Evolutionary conservation across 495 filamentous ascomycete species (phyloP).

Genomic region (Penicillium roqueforti): DNA sequence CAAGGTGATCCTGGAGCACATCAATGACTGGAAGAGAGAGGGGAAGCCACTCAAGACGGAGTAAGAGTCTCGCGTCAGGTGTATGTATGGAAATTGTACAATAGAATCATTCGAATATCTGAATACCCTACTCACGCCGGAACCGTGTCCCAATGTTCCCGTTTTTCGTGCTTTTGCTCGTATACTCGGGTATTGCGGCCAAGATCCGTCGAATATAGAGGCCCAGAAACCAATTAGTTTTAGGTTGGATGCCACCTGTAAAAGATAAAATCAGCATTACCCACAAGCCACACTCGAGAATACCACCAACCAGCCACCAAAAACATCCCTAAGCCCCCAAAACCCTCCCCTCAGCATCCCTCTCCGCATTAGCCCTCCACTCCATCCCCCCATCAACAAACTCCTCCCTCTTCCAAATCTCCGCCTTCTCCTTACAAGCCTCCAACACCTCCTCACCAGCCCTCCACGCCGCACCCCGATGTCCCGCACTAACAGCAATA

Average conservation of each 20-base stretch:
- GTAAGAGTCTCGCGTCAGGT: slow-evolving; percentile 16
- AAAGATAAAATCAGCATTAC: background rate
- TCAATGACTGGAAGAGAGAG: slow-evolving; percentile 79
- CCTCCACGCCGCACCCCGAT: slow-evolving; percentile 84
- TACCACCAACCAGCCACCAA: background rate
- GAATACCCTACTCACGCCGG: slow-evolving; percentile 29
- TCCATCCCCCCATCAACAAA: slow-evolving; percentile 77
- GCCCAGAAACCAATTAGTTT: too few species aligned
- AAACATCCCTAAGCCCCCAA: background rate
- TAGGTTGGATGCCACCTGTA: background rate
- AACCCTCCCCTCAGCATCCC: slow-evolving; percentile 45
- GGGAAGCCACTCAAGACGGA: slow-evolving; percentile 42
- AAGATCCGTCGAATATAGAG: background rate
- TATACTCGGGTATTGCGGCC: background rate
- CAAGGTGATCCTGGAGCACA: slow-evolving; percentile 77
- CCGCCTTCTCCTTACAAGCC: slow-evolving; percentile 74
- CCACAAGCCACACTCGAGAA: background rate
- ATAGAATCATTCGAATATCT: slow-evolving; percentile 21
- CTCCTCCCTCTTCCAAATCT: slow-evolving; percentile 95
- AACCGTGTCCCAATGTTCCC: background rate
- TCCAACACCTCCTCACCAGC: slow-evolving; percentile 90
- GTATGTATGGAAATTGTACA: slow-evolving; percentile 29
- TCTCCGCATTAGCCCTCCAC: slow-evolving; percentile 91
- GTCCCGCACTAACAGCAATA: slow-evolving; percentile 79
- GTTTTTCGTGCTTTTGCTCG: background rate